Percentiles rank a stretch among this genome's conserved stretches.
These are phyloP conservation scores for Ogataea haglerorum DNA, from an alignment of 805 yeast genomes.

Conservation along the genomic window DNA sequence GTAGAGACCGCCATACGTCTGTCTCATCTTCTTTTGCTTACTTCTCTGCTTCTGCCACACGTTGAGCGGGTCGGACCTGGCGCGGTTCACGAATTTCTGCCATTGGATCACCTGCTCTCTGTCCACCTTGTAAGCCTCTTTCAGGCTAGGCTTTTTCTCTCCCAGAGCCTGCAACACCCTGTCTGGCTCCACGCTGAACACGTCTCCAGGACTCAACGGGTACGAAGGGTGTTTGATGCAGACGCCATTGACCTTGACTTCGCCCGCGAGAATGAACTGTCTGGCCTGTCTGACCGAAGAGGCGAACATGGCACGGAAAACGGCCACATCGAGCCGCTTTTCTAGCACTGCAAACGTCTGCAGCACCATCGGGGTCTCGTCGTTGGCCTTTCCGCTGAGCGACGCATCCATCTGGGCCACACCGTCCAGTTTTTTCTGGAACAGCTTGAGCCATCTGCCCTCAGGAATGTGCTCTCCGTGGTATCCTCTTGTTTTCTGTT, in stretches of 20 bases:
- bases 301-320: slow-evolving; percentile 91
- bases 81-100: slow-evolving; percentile 68
- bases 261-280: slow-evolving; percentile 75
- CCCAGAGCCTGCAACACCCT: slow-evolving; percentile 85
- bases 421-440: slow-evolving; percentile 69
- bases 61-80: slow-evolving; percentile 51
- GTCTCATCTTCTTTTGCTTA: slow-evolving; percentile 42
- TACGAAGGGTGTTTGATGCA: slow-evolving; percentile 75
- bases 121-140: slow-evolving; percentile 65
- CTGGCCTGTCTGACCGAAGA: slow-evolving; percentile 92
- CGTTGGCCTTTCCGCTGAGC: slow-evolving; percentile 52
- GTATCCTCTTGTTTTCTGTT: slow-evolving; percentile 88
- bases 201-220: slow-evolving; percentile 77
- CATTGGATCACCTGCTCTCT: slow-evolving; percentile 68
- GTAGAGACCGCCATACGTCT: slow-evolving; percentile 22
- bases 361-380: slow-evolving; percentile 71
- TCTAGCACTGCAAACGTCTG: slow-evolving; percentile 90
- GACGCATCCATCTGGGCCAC: slow-evolving; percentile 89
- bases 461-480: slow-evolving; percentile 95
- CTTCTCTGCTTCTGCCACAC: slow-evolving; percentile 49
- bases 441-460: slow-evolving; percentile 68
- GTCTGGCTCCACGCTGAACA: slow-evolving; percentile 81
- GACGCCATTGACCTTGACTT: slow-evolving; percentile 83
- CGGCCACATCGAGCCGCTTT: slow-evolving; percentile 82
- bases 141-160: slow-evolving; percentile 71